Evolutionary conservation across 2,329 filamentous ascomycete genomes (phyloP), one percentile per base, ranked within the genome.

Genomic region (Ciborinia camelliae): DNA sequence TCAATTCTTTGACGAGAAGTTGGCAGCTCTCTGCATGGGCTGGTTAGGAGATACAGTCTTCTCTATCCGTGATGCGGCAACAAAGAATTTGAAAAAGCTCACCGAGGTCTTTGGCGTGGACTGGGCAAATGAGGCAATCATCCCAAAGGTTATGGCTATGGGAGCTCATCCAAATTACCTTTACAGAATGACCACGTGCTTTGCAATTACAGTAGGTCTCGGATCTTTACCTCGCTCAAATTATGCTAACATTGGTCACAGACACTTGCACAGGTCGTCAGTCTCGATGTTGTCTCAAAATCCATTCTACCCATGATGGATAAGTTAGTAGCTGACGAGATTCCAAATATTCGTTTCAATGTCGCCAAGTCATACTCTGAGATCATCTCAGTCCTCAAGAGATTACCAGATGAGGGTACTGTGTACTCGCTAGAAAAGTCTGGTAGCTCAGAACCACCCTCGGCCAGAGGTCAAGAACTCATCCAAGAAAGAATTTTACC

Each of bases 121-220:
- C 69, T 99, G 95, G 95, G 94, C 95, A 51, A 96, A 90, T 77
- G 91, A 93, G 76, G 92, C 93, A 54, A 99, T 99, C 75, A 96
- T 99, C 72, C 95, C 95, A 67, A 98, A 98, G 82, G 95, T 99
- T 70, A 95, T 97, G 85, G 91, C 90, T 45, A 98, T 99, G 95
- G 95, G 95, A 66, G 91, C 92, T 75, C 95, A 99, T 77, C 92
- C 94, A 67, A 99, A 99, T 81, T 99, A 99, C 77, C 89, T 99
- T 62, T 99, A 99, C 84, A 87, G 95, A 77, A 99, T 99, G 95
- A 99, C 95, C 12, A 99, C 95, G n/a, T 98, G 94, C 81, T 99
- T 99, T 77, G 95, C 95, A 68, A 96, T 99, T 71, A 94, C 92
- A 73, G 95, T 99, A 84, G 82, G 91, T 85, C 12, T n/a, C 45